Evolutionary conservation across 1,139 yeast species (phyloP).

Genomic region (Sugiyamaella neomexicana): DNA sequence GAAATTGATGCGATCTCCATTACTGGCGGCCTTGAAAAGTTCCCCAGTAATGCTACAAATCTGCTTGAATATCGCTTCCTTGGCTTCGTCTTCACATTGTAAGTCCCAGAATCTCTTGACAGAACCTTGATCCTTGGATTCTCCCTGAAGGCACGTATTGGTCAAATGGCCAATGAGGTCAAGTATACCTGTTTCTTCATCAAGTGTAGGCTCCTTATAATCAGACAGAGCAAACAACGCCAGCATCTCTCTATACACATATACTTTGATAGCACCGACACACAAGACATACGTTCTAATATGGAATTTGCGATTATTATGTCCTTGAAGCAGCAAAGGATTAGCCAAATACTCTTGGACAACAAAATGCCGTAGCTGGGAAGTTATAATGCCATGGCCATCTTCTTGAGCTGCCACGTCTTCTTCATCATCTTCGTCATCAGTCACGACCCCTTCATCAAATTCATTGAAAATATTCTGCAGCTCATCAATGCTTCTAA

Average conservation of each 20-base stretch:
- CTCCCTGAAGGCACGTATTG: constrained; percentile 84
- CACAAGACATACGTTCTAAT: constrained; percentile 83
- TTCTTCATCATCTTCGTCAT: constrained; percentile 45
- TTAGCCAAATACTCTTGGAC: constrained; percentile 73
- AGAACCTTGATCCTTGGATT: constrained; percentile 45
- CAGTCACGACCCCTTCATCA: constrained; percentile 65
- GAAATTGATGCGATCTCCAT: constrained; percentile 80
- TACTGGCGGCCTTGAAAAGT: constrained; percentile 77
- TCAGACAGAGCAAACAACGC: constrained; percentile 69
- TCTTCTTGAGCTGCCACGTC: constrained; percentile 47
- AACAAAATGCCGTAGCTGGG: constrained; percentile 86
- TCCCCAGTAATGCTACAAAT: constrained; percentile 66
- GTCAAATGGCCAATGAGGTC: constrained; percentile 77
- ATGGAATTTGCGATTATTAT: constrained; percentile 79
- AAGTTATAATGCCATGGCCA: constrained; percentile 53
- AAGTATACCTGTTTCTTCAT: constrained; percentile 32
- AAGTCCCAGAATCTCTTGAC: constrained; percentile 72
- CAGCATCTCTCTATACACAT: constrained; percentile 74
- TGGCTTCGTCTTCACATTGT: constrained; percentile 38
- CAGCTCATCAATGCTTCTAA: constrained; percentile 72
- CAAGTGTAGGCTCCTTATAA: constrained; percentile 47
- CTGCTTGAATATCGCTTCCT: constrained; percentile 50
- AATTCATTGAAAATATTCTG: constrained; percentile 82
- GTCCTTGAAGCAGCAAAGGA: constrained; percentile 64
- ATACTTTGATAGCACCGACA: constrained; percentile 70